Base-by-base conservation (phyloP, 2,329 filamentous ascomycete genomes). In the Xylaria polymorpha region DNA sequence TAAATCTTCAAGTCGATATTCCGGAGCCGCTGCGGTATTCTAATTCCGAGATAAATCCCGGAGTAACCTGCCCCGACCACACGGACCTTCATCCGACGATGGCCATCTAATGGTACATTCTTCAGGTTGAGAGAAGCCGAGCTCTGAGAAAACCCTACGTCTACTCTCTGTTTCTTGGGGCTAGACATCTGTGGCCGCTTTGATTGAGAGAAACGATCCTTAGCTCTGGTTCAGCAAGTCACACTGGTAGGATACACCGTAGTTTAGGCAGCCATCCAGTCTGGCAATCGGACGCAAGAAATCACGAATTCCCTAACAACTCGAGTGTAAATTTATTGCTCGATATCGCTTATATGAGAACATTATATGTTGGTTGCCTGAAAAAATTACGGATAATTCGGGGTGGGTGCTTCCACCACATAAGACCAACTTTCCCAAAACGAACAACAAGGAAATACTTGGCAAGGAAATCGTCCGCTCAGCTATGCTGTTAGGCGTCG, bases 41-140 rank as follows among this genome's bases (percentile, higher is more conserved):
- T 72, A 43, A 80, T 77, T 12, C 78, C 78, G 15, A 79, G 67
- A 63, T 80, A 77, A 51, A 80, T 79, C 14, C 79, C 79, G 15
- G 77, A 80, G 64, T 77, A 79, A n/a, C 79, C 79, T 14, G 79
- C 79, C 20, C 79, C 79, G 57, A 80, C 74, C 10, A 80, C 74
- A 2, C 78, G 75, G n/a, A 80, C 78, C 69, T 79, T 80, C 32
- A 80, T 75, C 9, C 68, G 75, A 14, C 78, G 76, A 39, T 77
- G 74, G 41, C 74, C 72, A 32, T 79, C 78, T 37, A 79, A 59
- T 6, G 77, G 77, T 3, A 67, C 74, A 51, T 77, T 70, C 44
- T 77, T 78, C 22, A 78, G 58, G 6, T 50, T 58, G 14, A 78
- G 74, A 0, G 72, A 44, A 1, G 53, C 37, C 7, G 60, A 56